phyloP scores from a whole-genome alignment of 345 rosid species.

The Reutealis trisperma region DNA sequence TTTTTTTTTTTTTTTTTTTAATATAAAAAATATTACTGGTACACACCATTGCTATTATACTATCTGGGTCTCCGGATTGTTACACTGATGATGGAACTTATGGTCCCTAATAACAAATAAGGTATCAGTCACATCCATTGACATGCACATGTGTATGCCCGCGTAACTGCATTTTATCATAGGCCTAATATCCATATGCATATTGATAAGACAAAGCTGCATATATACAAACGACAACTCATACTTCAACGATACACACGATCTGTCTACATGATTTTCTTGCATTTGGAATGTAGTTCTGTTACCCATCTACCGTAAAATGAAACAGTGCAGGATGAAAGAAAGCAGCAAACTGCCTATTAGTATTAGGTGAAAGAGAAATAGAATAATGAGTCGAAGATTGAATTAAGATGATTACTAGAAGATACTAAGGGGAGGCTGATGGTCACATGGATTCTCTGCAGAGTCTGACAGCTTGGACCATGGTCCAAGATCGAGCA shows the following conservation, averaged over 20 bases:
- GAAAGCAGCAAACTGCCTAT: too few species aligned
- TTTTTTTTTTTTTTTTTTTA: too few species aligned
- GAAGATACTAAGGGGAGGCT: conserved; percentile 13
- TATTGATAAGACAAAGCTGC: background rate
- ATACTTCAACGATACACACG: conserved; percentile 9
- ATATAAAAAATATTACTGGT: too few species aligned
- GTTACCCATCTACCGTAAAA: background rate
- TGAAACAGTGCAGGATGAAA: background rate
- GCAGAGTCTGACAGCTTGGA: conserved; percentile 35
- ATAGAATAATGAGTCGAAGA: background rate
- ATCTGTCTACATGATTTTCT: background rate
- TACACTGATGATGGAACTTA: background rate
- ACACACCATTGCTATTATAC: background rate
- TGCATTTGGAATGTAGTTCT: too few species aligned
- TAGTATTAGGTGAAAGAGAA: background rate
- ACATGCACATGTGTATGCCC: background rate
- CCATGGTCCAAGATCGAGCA: conserved; percentile 26
- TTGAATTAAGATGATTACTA: conserved; percentile 14
- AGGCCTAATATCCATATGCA: background rate
- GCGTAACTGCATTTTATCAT: too few species aligned
- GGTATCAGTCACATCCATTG: conserved; percentile 6
- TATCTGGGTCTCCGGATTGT: background rate
- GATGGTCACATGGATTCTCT: conserved; percentile 39
- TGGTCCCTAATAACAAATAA: conserved; percentile 11
- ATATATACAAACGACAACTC: too few species aligned